Base-by-base conservation (phyloP, 176 grass and related monocot genomes). In the Ampelocalamus luodianensis region DNA sequence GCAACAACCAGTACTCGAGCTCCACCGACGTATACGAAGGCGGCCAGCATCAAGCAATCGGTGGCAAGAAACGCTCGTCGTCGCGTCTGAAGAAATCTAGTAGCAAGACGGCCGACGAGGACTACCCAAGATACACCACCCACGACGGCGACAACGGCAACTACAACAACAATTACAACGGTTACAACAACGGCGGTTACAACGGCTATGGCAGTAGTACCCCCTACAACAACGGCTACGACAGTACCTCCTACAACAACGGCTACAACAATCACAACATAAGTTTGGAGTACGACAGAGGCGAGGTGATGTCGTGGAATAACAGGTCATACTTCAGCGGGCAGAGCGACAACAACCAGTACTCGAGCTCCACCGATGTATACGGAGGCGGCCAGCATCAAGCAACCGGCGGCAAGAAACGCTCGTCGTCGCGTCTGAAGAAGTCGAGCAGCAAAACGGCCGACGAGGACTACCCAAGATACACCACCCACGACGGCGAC, bases 41-140 rank as follows among this genome's bases (percentile, higher is more conserved):
- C 16, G 54, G 32, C 8, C 64, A 77, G 45, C 44, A 73, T 9
- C 56, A 85, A 43, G n/a, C 34, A 2, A 55, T 32, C 2, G 9
- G 68, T 51, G 73, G 29, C 42, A 83, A 76, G 65, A 83, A 83
- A 6, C 79, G 64, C 27, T 5, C 4, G 42, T 23, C 54, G 11
- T 82, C 80, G 42, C 68, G 73, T 66, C 54, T 70, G 5, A 88
- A 83, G 73, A 88, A 77, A 16, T 64, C 54, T 55, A 14, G 80
- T 80, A 14, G 75, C 75, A 18, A 6, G 29, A 68, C 27, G 10
- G 67, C 16, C 14, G 71, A 40, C 3, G 86, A 37, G 5, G 29
- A n/a, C 6, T 26, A 68, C 71, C 11, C 43, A 8, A 76, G 23
- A 40, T 6, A 10, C 64, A 42, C 15, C 14, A 58, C 50, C 6